Evolutionary conservation across 768 basidiomycete genomes (phyloP), one percentile per base, ranked within the genome.

Genomic region (Xerocomellus intermedius): DNA sequence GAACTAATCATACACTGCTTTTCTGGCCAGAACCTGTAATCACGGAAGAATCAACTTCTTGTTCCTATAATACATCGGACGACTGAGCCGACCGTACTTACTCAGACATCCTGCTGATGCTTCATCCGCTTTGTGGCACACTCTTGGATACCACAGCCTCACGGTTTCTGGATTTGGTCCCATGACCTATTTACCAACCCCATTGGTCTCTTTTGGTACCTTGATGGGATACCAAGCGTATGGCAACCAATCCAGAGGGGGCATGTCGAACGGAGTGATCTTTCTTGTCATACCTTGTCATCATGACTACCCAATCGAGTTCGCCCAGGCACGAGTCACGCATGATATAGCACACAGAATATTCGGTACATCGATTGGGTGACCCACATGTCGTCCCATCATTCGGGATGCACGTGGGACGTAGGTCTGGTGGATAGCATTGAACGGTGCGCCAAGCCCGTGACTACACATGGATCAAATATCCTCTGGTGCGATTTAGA

Each of bases 131-230:
- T 67, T 58, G 66, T 67, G 66, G 66, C 66, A 67, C 67, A 14
- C 67, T 59, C 67, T 60, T 6, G 67, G 64, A 67, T 36, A 58
- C 24, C 66, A 69, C 67, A 69, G 66, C 66, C 57, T 55, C 49
- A n/a, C n/a, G 22, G 47, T 51, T 19, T 19, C 62, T 42, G 16
- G 21, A 50, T 62, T 48, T 37, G 41, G 50, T 42, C 33, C 19
- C 39, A n/a, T 22, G 52, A 30, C 24, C 14, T 39, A 33, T 42
- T 42, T 55, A 17, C 44, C 47, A 53, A 47, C 46, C 42, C 24
- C 50, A 39, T 48, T 37, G 42, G 24, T 42, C 26, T 21, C 46
- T 46, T 53, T 42, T 41, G 30, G 42, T 21, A 35, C 19, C 21
- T 42, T 50, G 10, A 35, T 35, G 13, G 36, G 39, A 43, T 17